Conservation (phyloP, 2,329 filamentous ascomycete genomes). For the Neofusicoccum ribis region DNA sequence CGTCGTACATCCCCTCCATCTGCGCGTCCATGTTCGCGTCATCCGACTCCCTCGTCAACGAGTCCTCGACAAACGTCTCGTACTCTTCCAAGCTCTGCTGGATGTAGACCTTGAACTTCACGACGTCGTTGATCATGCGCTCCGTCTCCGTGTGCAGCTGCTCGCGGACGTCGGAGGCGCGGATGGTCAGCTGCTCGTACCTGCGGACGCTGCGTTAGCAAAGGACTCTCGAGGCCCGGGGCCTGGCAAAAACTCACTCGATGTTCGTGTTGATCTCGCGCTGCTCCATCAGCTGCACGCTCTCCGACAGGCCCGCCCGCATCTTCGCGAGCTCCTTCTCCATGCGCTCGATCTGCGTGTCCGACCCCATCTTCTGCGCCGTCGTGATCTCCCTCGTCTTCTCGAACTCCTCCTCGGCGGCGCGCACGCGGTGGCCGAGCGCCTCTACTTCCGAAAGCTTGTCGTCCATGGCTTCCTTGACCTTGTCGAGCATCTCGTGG, state of each 20-base stretch:
- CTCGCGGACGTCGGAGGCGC: conserved; percentile 81
- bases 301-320: conserved; percentile 79
- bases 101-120: conserved; percentile 97
- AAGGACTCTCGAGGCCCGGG: not conserved
- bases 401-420: conserved; percentile 90
- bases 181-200: conserved; percentile 88
- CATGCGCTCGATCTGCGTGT: conserved; percentile 97
- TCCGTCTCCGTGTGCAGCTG: conserved; percentile 98
- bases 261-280: conserved; percentile 95
- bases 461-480: conserved; percentile 96
- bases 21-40: conserved; percentile 46
- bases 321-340: conserved; percentile 97
- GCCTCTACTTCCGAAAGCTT: conserved; percentile 91
- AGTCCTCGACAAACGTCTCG: conserved; percentile 88
- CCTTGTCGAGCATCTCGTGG: conserved; percentile 83
- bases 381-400: conserved; percentile 84
- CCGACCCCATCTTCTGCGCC: conserved; percentile 83
- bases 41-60: conserved; percentile 68
- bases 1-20: conserved; percentile 30
- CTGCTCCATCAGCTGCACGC: conserved; percentile 88
- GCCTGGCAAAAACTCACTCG: conserved; percentile 60
- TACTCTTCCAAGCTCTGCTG: conserved; percentile 93
- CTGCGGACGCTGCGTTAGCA: conserved; percentile 45
- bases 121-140: conserved; percentile 92
- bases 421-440: conserved; percentile 81